Conservation (phyloP, 2,329 filamentous ascomycete species). For the Claviceps africana region DNA sequence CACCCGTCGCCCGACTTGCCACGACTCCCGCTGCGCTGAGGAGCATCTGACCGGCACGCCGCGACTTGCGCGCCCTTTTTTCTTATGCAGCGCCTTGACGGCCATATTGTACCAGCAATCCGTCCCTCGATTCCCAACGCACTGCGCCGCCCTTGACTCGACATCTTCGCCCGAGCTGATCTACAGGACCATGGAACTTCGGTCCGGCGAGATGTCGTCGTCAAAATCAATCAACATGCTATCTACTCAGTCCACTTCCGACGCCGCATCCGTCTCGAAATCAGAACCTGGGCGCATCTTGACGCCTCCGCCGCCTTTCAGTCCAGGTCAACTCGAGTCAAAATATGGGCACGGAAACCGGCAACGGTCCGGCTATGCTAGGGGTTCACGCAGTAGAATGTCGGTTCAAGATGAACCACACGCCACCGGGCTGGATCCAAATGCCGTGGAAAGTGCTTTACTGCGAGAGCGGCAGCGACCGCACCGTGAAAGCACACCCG, state of each 20-base stretch:
- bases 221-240: slow-evolving; percentile 16
- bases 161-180: slow-evolving; percentile 6
- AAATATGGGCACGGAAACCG: slow-evolving; percentile 26
- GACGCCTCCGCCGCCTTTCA: slow-evolving; percentile 31
- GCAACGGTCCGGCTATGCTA: slow-evolving; percentile 15
- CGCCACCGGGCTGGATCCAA: slow-evolving; percentile 30
- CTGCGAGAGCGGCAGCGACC: slow-evolving; percentile 37
- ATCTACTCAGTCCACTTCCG: background rate
- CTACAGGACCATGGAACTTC: background rate
- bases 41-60: background rate
- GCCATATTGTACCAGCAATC: background rate
- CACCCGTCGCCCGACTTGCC: background rate
- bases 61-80: slow-evolving; percentile 7
- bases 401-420: slow-evolving; percentile 23
- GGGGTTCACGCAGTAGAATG: slow-evolving; percentile 21
- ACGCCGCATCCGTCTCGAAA: background rate
- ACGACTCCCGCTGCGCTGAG: background rate
- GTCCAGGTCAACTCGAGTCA: slow-evolving; percentile 28
- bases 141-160: slow-evolving; percentile 8
- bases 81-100: slow-evolving; percentile 3
- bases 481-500: slow-evolving; percentile 37
- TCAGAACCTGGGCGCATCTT: slow-evolving; percentile 21
- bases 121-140: slow-evolving; percentile 6
- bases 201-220: slow-evolving; percentile 11
- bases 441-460: slow-evolving; percentile 36